A percentile compares a stretch with the other conserved stretches of the same genome.
These are phyloP conservation scores for Tubosaeta brunneosetosa DNA, from an alignment of 768 basidiomycete genomes.

Conservation along the genomic window DNA sequence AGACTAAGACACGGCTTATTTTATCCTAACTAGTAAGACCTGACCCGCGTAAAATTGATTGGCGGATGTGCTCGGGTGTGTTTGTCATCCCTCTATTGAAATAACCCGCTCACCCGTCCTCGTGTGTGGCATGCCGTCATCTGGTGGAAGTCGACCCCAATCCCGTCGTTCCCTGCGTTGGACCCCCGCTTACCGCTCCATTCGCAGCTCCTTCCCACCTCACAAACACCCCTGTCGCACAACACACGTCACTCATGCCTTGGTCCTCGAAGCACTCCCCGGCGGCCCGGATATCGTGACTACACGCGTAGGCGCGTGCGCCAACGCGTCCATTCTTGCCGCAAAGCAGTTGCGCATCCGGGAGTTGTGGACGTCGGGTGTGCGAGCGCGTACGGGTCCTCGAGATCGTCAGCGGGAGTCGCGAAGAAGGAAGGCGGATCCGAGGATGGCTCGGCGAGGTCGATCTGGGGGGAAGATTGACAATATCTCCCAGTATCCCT, in stretches of 20 bases:
- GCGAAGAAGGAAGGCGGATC: slow-evolving; percentile 69
- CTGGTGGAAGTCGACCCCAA: slow-evolving; percentile 81
- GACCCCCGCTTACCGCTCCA: slow-evolving; percentile 69
- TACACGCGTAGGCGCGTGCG: slow-evolving; percentile 67
- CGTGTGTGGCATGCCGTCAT: slow-evolving; percentile 59
- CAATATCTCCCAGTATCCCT: slow-evolving; percentile 67
- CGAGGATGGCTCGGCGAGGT: slow-evolving; percentile 83
- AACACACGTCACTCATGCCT: slow-evolving; percentile 75
- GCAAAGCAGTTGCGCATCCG: slow-evolving; percentile 75
- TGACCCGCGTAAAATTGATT: slow-evolving; percentile 67
- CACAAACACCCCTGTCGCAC: slow-evolving; percentile 68
- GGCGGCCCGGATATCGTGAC: slow-evolving; percentile 79
- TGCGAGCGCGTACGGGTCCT: slow-evolving; percentile 76
- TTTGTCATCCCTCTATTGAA: slow-evolving; percentile 1
- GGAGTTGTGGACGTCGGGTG: slow-evolving; percentile 73
- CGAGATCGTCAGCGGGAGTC: slow-evolving; percentile 71
- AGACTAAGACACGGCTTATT: no score
- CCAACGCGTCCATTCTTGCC: slow-evolving; percentile 63
- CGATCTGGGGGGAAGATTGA: slow-evolving; percentile 62
- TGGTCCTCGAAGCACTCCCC: slow-evolving; percentile 68
- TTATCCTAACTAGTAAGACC: no score
- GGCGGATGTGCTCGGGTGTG: slow-evolving; percentile 77
- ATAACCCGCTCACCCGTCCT: slow-evolving; percentile 1
- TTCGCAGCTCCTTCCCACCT: slow-evolving; percentile 61
- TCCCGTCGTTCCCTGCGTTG: slow-evolving; percentile 66